phyloP scores from a whole-genome alignment of 192 early-diverging fungal genomes.

The Gamsiella multidivaricata region DNA sequence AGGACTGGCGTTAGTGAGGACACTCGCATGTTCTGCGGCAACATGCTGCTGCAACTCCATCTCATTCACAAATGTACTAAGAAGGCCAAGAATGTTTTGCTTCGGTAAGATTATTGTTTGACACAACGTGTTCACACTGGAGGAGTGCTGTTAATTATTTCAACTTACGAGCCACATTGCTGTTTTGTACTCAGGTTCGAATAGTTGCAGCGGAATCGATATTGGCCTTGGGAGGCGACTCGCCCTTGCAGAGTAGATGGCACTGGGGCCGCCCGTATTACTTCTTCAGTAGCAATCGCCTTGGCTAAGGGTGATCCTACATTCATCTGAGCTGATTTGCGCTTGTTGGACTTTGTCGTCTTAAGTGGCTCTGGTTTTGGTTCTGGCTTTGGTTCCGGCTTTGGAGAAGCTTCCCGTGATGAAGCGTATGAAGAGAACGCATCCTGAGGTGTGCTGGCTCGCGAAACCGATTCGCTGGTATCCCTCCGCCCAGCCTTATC shows the following conservation, averaged over 20 bases:
- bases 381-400: background rate
- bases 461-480: conserved; percentile 9
- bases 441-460: conserved; percentile 31
- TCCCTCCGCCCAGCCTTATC: conserved; percentile 49
- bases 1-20: background rate
- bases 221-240: background rate
- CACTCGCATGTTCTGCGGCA: conserved; percentile 2
- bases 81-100: background rate
- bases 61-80: conserved; percentile 11
- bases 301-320: background rate
- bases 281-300: background rate
- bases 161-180: conserved; percentile 8
- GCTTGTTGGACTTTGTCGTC: conserved; percentile 25
- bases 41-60: conserved; percentile 9
- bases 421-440: background rate
- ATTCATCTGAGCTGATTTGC: conserved; percentile 31
- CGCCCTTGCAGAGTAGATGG: background rate
- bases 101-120: background rate
- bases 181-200: conserved; percentile 8
- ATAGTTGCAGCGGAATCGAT: conserved; percentile 21
- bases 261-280: background rate
- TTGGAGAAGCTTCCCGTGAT: background rate
- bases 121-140: background rate
- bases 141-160: background rate
- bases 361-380: background rate